A percentile compares a stretch with the other conserved stretches of the same genome.
Conservation (phyloP, 2,329 filamentous ascomycete species). For the Alternaria sp. region DNA sequence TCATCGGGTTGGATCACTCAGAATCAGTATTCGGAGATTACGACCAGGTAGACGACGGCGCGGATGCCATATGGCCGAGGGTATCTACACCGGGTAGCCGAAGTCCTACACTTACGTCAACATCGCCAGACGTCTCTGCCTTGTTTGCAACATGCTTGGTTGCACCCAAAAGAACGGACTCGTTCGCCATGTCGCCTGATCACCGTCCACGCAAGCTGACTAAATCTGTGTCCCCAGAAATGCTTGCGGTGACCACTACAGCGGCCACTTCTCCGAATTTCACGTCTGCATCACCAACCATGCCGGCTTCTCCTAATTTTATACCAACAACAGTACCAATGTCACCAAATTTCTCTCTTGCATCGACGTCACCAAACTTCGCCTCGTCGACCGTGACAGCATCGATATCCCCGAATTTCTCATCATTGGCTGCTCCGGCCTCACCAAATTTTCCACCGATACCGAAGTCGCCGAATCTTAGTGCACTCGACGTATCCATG, state of each 20-base stretch:
- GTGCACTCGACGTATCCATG: not conserved
- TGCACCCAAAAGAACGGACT: constrained; percentile 22
- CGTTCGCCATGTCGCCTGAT: constrained; percentile 27
- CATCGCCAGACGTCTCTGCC: constrained; percentile 31
- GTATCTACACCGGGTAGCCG: constrained; percentile 5
- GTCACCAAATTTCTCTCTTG: constrained; percentile 8
- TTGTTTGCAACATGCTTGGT: constrained; percentile 20
- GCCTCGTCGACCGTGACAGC: not conserved
- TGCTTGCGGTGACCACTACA: not conserved
- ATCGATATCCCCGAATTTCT: constrained; percentile 3
- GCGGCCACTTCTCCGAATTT: constrained; percentile 18
- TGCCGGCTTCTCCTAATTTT: not conserved
- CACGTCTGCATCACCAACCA: not conserved
- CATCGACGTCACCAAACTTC: constrained; percentile 25
- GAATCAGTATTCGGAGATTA: constrained; percentile 38
- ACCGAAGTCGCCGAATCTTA: not conserved
- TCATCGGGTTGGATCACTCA: constrained; percentile 30
- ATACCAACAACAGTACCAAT: not conserved
- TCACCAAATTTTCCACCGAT: constrained; percentile 16
- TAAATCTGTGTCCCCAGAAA: constrained; percentile 13
- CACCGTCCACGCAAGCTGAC: constrained; percentile 16
- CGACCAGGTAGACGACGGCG: constrained; percentile 36
- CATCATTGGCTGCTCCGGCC: constrained; percentile 1
- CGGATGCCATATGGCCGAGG: constrained; percentile 34
- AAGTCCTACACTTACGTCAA: constrained; percentile 6